phyloP scores from a whole-genome alignment of 768 basidiomycete genomes.

The Phylloporus scabripes region DNA sequence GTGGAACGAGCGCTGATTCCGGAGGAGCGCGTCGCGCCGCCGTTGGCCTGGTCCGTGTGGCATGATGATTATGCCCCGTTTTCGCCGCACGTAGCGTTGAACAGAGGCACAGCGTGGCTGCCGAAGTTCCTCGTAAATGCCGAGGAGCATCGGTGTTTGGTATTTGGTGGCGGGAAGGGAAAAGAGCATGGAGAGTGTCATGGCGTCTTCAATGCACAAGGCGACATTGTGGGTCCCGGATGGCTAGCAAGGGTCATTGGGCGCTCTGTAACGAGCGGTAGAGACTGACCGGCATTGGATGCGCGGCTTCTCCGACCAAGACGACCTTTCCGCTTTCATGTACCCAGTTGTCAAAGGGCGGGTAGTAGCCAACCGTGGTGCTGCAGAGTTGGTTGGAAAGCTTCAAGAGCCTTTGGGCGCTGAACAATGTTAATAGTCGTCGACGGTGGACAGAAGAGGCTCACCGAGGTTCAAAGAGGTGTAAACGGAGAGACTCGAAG shows the following conservation, averaged over 20 bases:
- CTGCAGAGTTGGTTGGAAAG: constrained; percentile 17
- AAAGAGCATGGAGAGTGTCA: constrained; percentile 53
- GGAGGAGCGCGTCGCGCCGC: constrained; percentile 37
- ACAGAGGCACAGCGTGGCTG: constrained; percentile 41
- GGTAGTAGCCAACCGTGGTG: constrained; percentile 29
- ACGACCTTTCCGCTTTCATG: constrained; percentile 48
- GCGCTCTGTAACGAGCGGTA: background rate
- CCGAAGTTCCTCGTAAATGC: constrained; percentile 54
- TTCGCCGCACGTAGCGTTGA: constrained; percentile 38
- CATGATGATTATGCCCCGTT: constrained; percentile 38
- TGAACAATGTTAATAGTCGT: background rate
- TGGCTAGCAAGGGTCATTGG: constrained; percentile 33
- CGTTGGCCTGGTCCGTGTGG: constrained; percentile 41
- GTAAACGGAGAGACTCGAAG: constrained; percentile 8
- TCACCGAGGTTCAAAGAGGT: constrained; percentile 23
- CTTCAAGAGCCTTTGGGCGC: constrained; percentile 18
- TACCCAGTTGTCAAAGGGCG: constrained; percentile 43
- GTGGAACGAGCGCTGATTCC: constrained; percentile 22
- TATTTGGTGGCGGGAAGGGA: constrained; percentile 39
- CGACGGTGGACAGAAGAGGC: background rate
- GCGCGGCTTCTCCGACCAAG: constrained; percentile 54
- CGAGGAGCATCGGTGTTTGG: constrained; percentile 46
- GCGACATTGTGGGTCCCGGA: constrained; percentile 42
- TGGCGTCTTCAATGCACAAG: constrained; percentile 55
- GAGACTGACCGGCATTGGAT: constrained; percentile 44